phyloP scores from a whole-genome alignment of 371 early-diverging fungal species.

The Funneliformis caledonium region DNA sequence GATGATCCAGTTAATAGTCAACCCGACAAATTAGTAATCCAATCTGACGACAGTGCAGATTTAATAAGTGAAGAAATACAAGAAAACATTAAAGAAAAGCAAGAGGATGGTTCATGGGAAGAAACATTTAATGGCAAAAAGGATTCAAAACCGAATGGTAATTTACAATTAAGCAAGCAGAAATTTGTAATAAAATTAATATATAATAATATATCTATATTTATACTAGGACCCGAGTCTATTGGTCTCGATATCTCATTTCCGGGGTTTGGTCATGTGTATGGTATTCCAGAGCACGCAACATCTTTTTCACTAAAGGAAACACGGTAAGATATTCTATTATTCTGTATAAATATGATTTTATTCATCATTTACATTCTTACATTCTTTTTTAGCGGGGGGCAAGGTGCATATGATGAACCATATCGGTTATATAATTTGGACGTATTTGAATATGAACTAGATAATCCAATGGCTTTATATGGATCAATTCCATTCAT shows the following conservation, averaged over 20 bases:
- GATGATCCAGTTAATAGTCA: conserved; percentile 25
- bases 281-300: conserved; percentile 97
- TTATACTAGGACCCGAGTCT: conserved; percentile 78
- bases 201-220: not conserved
- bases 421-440: conserved; percentile 98
- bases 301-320: conserved; percentile 80
- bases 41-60: conserved; percentile 45
- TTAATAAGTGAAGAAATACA: conserved; percentile 8
- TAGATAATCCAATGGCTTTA: conserved; percentile 93
- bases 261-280: conserved; percentile 83
- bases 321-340: conserved; percentile 58
- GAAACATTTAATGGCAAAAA: conserved; percentile 86
- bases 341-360: not conserved
- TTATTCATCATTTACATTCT: not conserved
- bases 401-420: conserved; percentile 76
- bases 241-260: conserved; percentile 94
- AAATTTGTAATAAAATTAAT: not conserved
- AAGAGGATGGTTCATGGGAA: conserved; percentile 79
- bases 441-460: conserved; percentile 96
- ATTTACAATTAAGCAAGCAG: no score
- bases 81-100: conserved; percentile 51
- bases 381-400: conserved; percentile 54
- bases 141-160: conserved; percentile 91
- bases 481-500: conserved; percentile 96
- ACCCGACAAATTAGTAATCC: conserved; percentile 45